Evolutionary conservation across 371 early-diverging fungal species (phyloP).

Genomic region (Zychaea mexicana): DNA sequence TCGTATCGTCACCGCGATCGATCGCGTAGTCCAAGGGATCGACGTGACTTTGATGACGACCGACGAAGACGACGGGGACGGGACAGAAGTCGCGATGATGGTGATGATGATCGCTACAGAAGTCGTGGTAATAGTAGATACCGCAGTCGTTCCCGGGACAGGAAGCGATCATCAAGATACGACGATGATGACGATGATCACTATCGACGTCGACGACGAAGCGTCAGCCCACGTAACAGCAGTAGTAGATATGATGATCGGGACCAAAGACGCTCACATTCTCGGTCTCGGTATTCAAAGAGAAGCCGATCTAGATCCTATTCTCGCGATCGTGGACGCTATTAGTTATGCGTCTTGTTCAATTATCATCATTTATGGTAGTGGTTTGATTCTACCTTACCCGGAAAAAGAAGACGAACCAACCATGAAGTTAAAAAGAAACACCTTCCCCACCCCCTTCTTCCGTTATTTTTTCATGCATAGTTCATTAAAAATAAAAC

Average conservation of each 20-base stretch:
- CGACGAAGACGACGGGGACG: not conserved
- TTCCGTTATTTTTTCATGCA: too few species aligned
- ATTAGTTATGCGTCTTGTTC: too few species aligned
- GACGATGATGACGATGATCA: conserved; percentile 8
- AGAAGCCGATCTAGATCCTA: not conserved
- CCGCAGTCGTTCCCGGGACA: conserved; percentile 5
- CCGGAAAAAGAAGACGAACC: too few species aligned
- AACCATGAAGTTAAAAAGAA: too few species aligned
- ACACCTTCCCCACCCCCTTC: too few species aligned
- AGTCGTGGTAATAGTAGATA: not conserved
- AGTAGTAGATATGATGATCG: conserved; percentile 1
- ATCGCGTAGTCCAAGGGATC: conserved; percentile 6
- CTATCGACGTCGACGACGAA: conserved; percentile 5
- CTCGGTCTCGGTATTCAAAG: conserved; percentile 8
- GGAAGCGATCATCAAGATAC: too few species aligned
- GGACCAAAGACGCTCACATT: conserved; percentile 5
- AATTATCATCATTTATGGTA: too few species aligned
- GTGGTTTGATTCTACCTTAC: too few species aligned
- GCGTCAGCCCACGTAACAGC: not conserved
- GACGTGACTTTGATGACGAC: not conserved
- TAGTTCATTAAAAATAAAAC: too few species aligned
- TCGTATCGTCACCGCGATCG: not conserved
- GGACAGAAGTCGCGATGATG: not conserved
- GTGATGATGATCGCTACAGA: conserved; percentile 10
- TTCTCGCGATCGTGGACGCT: conserved; percentile 3